Evolutionary conservation across 2,329 filamentous ascomycete genomes (phyloP), one percentile per base, ranked within the genome.

Genomic region (Paecilomyces sp.): DNA sequence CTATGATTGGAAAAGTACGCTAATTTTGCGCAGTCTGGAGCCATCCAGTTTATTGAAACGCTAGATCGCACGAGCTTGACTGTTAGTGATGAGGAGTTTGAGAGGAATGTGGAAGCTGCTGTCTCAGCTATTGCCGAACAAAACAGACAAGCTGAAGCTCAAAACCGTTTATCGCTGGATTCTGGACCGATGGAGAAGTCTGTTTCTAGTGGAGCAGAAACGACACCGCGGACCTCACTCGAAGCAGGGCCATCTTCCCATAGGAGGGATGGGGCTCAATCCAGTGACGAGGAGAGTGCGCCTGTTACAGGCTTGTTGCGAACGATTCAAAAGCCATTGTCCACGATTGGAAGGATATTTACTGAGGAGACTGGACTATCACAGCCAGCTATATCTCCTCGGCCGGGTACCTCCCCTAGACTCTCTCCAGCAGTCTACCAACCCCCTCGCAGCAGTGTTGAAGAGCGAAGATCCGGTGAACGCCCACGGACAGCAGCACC

Each of bases 71-170:
- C 94, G 1, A 93, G 89, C 28, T 79, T 99, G 7, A 97, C 94
- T 0, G 94, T 99, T 57, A 88, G 88, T 1, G 92, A 99, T 69
- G 91, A 94, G 59, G 94, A 97, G 41, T 99, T 99, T 69, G 94
- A 99, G 72, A 85, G 85, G 70, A 92, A 96, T 66, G 95, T 99
- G n/a, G 94, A 99, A 77, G 89, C 89, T 3, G 92, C 94, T 7
- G 95, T 99, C 2, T 96, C 91, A 5, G 91, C 90, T 51, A 99
- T 99, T 65, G 93, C 94, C 1, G 93, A 97, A 75, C 91, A 90
- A 68, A 92, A 97, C 68, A 84, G 86, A 60, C 78, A 81, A 61
- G 79, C 82, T 36, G 80, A 85, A 63, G 75, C 78, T n/a, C 65
- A 72, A 55, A 70, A 72, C 30, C 68, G 73, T 55, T 66, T 75